Base-by-base conservation (phyloP, 1,284 basidiomycete genomes). In the Cystobasidiaceae sp. region DNA sequence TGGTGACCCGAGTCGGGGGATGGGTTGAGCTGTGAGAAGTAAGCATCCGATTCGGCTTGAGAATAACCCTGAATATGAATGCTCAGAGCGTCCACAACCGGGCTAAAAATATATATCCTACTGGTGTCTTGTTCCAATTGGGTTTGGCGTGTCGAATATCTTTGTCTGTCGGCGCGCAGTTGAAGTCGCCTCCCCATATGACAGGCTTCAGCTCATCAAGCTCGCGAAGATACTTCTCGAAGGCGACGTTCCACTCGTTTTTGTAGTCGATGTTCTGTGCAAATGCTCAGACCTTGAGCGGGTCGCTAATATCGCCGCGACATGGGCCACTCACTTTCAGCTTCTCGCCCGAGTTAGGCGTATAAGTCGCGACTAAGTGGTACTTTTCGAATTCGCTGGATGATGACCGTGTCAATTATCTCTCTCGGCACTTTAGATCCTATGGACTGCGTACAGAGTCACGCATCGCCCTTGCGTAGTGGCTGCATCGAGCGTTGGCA, bases 101-200 rank as follows among this genome's bases (percentile, higher is more conserved):
- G n/a, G n/a, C n/a, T n/a, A n/a, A n/a, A n/a, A n/a, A n/a, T n/a
- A n/a, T n/a, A n/a, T n/a, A n/a, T n/a, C 73, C 74, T 9, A 75
- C 75, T 2, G 78, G 74, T 11, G 72, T 70, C 67, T 78, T 78
- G 73, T 79, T 77, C 76, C 77, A 76, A 59, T 79, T 78, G 27
- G 76, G 75, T 65, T 75, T 76, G 19, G 77, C 77, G 44, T 74
- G 72, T 1, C 75, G 71, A 30, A 79, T 71, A 68, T 79, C 78
- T 34, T 82, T 79, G 59, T 81, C 85, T 1, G 87, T 87, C 2
- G 87, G 87, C 1, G 90, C 89, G 32, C 91, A 89, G 71, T 93
- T 93, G 68, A 93, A 74, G 75, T 93, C 90, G 27, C 90, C 90
- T n/a, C 82, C 81, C 90, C 90, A 93, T 64, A 93, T 86, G 9